These are phyloP conservation scores for Bolboschoenoplectus hybrid DNA, from an alignment of 202 grass and related monocot species.

Conservation along the genomic window DNA sequence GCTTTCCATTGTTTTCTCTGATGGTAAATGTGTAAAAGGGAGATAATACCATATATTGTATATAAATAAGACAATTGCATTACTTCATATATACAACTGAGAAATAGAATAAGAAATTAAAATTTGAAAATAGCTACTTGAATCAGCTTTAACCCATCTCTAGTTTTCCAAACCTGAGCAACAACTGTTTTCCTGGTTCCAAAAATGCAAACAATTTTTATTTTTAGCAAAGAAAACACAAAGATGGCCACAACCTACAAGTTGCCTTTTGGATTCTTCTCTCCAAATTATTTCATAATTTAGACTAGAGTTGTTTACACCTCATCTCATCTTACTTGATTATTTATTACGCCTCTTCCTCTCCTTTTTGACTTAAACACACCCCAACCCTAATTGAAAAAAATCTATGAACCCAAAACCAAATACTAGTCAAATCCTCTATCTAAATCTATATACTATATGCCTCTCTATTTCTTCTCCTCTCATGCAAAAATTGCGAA, in stretches of 20 bases:
- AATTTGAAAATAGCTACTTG: neutral
- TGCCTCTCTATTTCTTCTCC: slow-evolving; percentile 10
- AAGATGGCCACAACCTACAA: neutral
- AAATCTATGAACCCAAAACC: neutral
- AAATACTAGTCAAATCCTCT: neutral
- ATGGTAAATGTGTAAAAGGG: no score
- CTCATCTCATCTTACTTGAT: neutral
- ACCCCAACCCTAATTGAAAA: neutral
- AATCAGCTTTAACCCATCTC: neutral
- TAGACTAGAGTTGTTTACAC: neutral
- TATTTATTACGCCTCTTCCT: neutral
- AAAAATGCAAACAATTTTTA: neutral
- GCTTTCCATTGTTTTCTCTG: no score
- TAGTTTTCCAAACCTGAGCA: neutral
- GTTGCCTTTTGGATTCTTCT: slow-evolving; percentile 15
- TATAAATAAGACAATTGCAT: neutral
- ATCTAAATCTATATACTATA: neutral
- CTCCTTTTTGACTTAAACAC: neutral
- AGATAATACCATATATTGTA: neutral
- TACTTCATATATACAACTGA: neutral
- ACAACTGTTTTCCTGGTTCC: neutral
- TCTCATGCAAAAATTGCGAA: neutral
- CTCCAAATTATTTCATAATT: neutral
- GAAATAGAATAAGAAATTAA: neutral
- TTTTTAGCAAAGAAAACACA: neutral